Base-by-base conservation (phyloP, 75 land plant genomes). In the Pinus tabuliformis region DNA sequence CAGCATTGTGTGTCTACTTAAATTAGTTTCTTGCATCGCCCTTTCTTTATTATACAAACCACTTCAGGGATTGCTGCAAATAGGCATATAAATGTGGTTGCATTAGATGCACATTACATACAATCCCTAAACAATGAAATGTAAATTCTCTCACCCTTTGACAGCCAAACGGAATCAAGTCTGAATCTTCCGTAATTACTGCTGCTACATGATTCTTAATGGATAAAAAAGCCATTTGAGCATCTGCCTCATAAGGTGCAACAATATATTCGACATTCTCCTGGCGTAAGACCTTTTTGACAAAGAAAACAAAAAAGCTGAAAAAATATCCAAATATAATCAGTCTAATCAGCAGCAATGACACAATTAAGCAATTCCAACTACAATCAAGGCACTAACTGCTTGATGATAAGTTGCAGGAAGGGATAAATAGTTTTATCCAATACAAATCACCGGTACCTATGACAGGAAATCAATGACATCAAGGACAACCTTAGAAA, bases 211-310 rank as follows among this genome's bases (percentile, higher is more conserved):
- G 88, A 21, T 88, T 89, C 72, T 86, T 83, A 42, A 88, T 56
- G 42, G 97, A 91, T 79, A 96, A 83, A 74, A 85, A 96, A 24
- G 99, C 85, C 99, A 96, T 88, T 73, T 96, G 99, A 62, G 99
- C 99, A 91, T 96, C 99, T 73, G 99, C 99, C 75, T 96, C 99
- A 84, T 96, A 96, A 49, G 99, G 99, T 63, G 99, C 97, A 52
- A 96, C 99, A 72, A 96, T 80, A 82, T 82, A 96, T 57, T 81
- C 86, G 66, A 96, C 88, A 52, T 90, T 88, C 76, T 91, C 95
- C 80, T 85, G 81, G 80, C 82, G 95, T 64, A 96, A 84, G 20
- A 94, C 97, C 99, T 95, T 79, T 52, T 64, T 33, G 42, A 42
- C 39, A 39, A 37, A 24, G 42, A 42, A 42, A 11, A 68, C 42